Evolutionary conservation across 2,329 filamentous ascomycete species (phyloP).

Genomic region (Incumbomyces lentus): DNA sequence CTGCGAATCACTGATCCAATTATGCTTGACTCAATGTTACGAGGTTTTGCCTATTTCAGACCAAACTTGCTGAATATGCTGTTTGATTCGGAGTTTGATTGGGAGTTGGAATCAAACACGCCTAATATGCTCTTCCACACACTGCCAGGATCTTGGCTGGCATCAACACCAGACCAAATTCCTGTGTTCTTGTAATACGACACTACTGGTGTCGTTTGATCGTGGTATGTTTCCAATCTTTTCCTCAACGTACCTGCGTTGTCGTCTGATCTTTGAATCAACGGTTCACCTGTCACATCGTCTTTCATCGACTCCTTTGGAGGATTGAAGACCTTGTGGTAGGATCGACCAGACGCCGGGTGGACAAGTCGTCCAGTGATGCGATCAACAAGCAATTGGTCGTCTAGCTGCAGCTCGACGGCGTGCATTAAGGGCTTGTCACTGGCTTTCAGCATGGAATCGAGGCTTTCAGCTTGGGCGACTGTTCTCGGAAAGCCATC

Average conservation of each 20-base stretch:
- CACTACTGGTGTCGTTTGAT: slow-evolving; percentile 85
- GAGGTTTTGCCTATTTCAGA: slow-evolving; percentile 23
- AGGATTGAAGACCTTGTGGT: slow-evolving; percentile 98
- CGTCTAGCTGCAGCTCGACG: slow-evolving; percentile 93
- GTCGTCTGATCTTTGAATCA: slow-evolving; percentile 94
- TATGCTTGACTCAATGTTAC: too few species aligned
- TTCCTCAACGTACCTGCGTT: slow-evolving; percentile 94
- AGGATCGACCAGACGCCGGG: slow-evolving; percentile 88
- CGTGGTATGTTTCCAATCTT: slow-evolving; percentile 84
- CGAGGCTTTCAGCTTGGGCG: slow-evolving; percentile 85
- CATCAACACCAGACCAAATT: slow-evolving; percentile 93
- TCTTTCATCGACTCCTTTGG: slow-evolving; percentile 91
- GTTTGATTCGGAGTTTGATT: slow-evolving; percentile 23
- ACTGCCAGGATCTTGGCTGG: slow-evolving; percentile 86
- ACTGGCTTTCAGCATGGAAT: slow-evolving; percentile 73
- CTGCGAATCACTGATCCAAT: too few species aligned
- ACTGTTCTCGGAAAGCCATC: slow-evolving; percentile 98
- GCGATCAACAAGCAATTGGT: slow-evolving; percentile 80
- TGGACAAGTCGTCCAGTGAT: slow-evolving; percentile 95
- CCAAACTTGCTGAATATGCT: slow-evolving; percentile 45
- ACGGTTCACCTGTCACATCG: slow-evolving; percentile 89
- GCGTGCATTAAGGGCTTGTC: slow-evolving; percentile 86
- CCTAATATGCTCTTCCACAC: slow-evolving; percentile 90
- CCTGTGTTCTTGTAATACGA: slow-evolving; percentile 94
- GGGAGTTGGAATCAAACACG: slow-evolving; percentile 58